These are phyloP conservation scores for Trichosporon faecale DNA, from an alignment of 1,284 basidiomycete species.

Conservation along the genomic window DNA sequence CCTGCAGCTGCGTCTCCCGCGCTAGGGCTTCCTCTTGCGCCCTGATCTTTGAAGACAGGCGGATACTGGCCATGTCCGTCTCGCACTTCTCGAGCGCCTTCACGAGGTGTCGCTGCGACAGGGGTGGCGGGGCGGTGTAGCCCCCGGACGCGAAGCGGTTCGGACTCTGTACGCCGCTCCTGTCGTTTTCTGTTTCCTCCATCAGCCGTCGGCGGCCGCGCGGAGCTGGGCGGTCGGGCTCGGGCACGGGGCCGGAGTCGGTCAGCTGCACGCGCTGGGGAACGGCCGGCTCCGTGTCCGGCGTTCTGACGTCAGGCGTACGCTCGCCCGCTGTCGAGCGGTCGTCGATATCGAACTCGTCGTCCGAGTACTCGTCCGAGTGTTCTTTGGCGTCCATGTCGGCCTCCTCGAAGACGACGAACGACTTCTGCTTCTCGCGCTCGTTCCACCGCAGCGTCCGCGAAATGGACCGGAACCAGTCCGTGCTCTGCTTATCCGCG, in stretches of 20 bases:
- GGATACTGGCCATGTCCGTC: conserved; percentile 13
- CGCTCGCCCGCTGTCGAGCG: conserved; percentile 51
- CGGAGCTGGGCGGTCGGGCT: background rate
- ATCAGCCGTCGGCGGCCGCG: conserved; percentile 2
- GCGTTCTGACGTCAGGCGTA: conserved; percentile 25
- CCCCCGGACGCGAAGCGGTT: conserved; percentile 68
- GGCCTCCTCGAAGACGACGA: conserved; percentile 92
- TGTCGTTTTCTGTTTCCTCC: background rate
- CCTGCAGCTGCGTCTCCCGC: background rate
- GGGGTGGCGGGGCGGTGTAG: conserved; percentile 58
- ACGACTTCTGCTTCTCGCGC: conserved; percentile 92
- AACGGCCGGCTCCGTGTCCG: conserved; percentile 21
- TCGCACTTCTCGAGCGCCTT: conserved; percentile 34
- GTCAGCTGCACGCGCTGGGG: background rate
- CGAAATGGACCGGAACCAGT: conserved; percentile 97
- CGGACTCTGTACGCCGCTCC: conserved; percentile 65
- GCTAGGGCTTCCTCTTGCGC: background rate
- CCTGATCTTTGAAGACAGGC: background rate
- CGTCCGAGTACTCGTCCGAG: conserved; percentile 56
- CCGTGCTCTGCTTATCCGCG: conserved; percentile 92
- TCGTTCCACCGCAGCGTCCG: conserved; percentile 98
- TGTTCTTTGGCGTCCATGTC: conserved; percentile 15
- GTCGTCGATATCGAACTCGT: conserved; percentile 87
- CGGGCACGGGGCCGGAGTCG: conserved; percentile 16
- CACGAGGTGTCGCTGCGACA: conserved; percentile 54